Conservation (phyloP, 257 asterid genomes). For the Gynochthodes officinalis region DNA sequence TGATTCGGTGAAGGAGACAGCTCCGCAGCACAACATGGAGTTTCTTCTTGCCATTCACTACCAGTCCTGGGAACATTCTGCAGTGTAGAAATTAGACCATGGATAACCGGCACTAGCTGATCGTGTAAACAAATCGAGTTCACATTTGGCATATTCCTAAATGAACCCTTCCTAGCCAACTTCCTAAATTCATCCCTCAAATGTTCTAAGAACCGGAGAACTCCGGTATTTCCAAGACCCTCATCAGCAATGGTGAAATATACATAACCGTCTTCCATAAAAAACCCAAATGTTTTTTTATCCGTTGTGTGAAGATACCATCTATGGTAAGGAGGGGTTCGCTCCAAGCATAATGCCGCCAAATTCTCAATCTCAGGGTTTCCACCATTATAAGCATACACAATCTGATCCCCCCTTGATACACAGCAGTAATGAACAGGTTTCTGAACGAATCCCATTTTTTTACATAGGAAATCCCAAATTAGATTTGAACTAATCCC, state of each 20-base stretch:
- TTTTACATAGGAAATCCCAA: neutral
- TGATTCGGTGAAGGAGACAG: conserved; percentile 31
- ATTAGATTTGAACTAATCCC: too few species aligned
- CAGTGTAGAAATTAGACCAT: conserved; percentile 34
- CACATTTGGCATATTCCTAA: conserved; percentile 32
- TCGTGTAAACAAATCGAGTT: conserved; percentile 44
- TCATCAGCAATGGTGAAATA: conserved; percentile 60
- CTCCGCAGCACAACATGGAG: conserved; percentile 14
- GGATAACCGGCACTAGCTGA: conserved; percentile 45
- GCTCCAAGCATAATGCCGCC: conserved; percentile 65
- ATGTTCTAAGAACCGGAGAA: conserved; percentile 42
- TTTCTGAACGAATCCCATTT: conserved; percentile 35
- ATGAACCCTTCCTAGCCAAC: conserved; percentile 31
- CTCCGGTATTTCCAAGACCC: conserved; percentile 33
- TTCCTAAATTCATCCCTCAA: conserved; percentile 56
- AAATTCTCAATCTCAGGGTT: conserved; percentile 47
- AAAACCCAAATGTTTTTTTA: conserved; percentile 49
- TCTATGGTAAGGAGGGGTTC: conserved; percentile 59
- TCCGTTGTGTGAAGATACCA: conserved; percentile 66
- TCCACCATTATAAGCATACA: conserved; percentile 46
- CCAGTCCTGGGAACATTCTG: conserved; percentile 28
- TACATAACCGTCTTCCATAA: conserved; percentile 47
- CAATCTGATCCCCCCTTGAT: conserved; percentile 46
- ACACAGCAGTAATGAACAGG: conserved; percentile 60
- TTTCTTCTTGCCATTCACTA: conserved; percentile 25